Evolutionary conservation across 768 basidiomycete genomes (phyloP).

Genomic region (Exidia glandulosa): DNA sequence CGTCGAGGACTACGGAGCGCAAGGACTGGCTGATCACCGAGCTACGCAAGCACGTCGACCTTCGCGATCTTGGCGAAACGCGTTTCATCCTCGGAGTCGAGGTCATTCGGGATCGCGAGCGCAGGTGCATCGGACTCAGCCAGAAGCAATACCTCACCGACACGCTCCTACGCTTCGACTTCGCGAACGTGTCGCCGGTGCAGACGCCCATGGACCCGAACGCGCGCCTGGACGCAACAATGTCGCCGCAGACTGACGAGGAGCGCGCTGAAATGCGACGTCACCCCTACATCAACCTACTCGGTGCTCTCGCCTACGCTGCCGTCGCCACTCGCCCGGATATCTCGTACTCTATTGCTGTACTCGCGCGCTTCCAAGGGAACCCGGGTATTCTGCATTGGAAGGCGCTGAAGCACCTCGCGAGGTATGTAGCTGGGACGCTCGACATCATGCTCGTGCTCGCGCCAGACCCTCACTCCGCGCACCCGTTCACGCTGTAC

Average conservation of each 20-base stretch:
- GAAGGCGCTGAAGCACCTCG: not conserved
- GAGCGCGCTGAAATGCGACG: not conserved
- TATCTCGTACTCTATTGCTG: not conserved
- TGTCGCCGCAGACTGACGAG: constrained; percentile 13
- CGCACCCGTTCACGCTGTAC: constrained; percentile 9
- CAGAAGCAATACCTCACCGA: constrained; percentile 11
- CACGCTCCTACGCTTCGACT: constrained; percentile 6
- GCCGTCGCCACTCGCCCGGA: not conserved
- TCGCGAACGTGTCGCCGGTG: constrained; percentile 5
- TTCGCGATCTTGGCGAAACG: constrained; percentile 3
- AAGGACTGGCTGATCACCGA: not conserved
- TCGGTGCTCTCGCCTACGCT: not conserved
- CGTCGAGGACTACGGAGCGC: constrained; percentile 1
- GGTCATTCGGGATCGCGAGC: constrained; percentile 7
- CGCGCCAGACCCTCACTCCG: not conserved
- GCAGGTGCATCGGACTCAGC: constrained; percentile 4
- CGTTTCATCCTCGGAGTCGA: constrained; percentile 15
- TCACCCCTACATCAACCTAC: not conserved
- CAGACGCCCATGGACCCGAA: constrained; percentile 10
- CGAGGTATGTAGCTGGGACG: not conserved
- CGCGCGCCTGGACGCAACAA: not conserved
- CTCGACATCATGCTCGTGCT: not conserved
- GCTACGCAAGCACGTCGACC: not conserved
- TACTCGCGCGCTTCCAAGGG: not conserved
- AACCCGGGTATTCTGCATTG: not conserved